Evolutionary conservation across 2,329 filamentous ascomycete species (phyloP).

Genomic region (Teratosphaeria destructans): DNA sequence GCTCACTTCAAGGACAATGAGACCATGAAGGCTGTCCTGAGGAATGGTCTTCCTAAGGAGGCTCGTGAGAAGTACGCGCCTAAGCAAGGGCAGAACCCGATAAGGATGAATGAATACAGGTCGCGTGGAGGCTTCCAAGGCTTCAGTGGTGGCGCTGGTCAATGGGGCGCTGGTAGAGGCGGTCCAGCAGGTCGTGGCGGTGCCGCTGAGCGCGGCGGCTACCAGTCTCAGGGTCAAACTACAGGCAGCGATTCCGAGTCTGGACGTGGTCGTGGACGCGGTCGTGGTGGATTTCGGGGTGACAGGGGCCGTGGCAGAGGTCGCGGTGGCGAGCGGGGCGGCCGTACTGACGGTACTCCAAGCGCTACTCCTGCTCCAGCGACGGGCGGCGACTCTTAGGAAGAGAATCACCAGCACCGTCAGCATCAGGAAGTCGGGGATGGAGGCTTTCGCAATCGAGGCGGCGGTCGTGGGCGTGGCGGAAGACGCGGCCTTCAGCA

Average conservation of each 20-base stretch:
- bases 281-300: constrained; percentile 41
- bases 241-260: constrained; percentile 57
- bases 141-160: constrained; percentile 41
- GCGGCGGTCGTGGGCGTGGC: background rate
- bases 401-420: background rate
- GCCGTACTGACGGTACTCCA: constrained; percentile 14
- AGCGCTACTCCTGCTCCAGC: constrained; percentile 11
- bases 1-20: constrained; percentile 72
- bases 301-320: constrained; percentile 41
- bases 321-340: constrained; percentile 24
- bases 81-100: background rate
- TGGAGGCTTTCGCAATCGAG: background rate
- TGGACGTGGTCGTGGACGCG: constrained; percentile 45
- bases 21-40: constrained; percentile 70
- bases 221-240: constrained; percentile 24
- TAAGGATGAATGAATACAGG: constrained; percentile 45
- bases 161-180: constrained; percentile 55
- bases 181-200: constrained; percentile 53
- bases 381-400: constrained; percentile 22
- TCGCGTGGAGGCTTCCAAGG: constrained; percentile 44
- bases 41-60: constrained; percentile 60
- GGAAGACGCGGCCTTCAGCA: background rate
- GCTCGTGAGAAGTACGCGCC: constrained; percentile 42
- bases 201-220: constrained; percentile 19
- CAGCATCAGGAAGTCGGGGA: background rate